Conservation (phyloP, 2,329 filamentous ascomycete genomes). For the Penicillium sp. region DNA sequence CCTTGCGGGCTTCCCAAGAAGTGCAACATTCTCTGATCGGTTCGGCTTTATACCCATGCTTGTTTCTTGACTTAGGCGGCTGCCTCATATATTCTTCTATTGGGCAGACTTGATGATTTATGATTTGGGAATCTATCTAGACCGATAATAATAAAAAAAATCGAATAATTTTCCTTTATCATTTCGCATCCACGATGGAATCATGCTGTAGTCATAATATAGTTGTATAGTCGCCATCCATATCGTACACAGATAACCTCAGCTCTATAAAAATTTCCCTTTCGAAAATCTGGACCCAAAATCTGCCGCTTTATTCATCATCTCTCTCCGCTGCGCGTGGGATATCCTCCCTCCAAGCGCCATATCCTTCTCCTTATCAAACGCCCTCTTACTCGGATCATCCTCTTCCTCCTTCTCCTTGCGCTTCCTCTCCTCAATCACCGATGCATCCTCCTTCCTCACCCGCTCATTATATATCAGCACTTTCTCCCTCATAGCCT, state of each 20-base stretch:
- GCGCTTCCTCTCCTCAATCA: constrained; percentile 16
- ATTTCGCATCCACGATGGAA: background rate
- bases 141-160: constrained; percentile 9
- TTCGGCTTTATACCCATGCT: constrained; percentile 17
- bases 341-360: constrained; percentile 73
- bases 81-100: constrained; percentile 20
- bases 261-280: constrained; percentile 62
- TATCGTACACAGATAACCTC: constrained; percentile 1
- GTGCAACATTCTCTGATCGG: constrained; percentile 67
- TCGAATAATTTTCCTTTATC: constrained; percentile 1
- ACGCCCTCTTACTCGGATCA: constrained; percentile 85
- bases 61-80: constrained; percentile 9
- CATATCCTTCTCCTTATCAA: constrained; percentile 96
- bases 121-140: constrained; percentile 11
- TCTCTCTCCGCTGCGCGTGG: constrained; percentile 73
- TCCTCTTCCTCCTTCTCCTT: constrained; percentile 70
- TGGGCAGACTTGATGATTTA: constrained; percentile 20
- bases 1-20: constrained; percentile 79
- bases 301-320: constrained; percentile 78
- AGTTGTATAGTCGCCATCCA: background rate
- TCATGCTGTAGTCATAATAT: background rate
- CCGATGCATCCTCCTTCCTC: constrained; percentile 11
- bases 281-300: constrained; percentile 83
- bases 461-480: constrained; percentile 59
- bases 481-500: constrained; percentile 53